Base-by-base conservation (phyloP, 805 yeast genomes). In the Brettanomyces sp. region DNA sequence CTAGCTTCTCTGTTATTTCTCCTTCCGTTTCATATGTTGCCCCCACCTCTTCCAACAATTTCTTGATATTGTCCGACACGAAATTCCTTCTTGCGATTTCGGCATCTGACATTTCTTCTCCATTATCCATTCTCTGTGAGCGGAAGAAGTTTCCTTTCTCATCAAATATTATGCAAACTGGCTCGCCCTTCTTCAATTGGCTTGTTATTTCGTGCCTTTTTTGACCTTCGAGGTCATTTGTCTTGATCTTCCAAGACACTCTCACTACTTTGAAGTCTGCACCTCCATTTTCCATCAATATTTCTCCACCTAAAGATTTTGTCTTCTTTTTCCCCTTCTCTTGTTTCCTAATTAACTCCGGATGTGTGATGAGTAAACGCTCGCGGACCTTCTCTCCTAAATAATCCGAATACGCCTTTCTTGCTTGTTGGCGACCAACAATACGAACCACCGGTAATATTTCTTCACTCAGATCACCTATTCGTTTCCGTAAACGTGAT, bases 241-340 rank as follows among this genome's bases (percentile, higher is more conserved):
- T 58, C n/a, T 73, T 70, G 21, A 79, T 79, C 41, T 73, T 70
- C 84, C 84, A 79, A 9, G 79, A 69, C 3, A 79, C 57, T 39
- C 71, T 70, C 33, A 79, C 60, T 32, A 69, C 61, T 51, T 79
- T 79, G 33, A 30, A 41, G 14, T 41, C 43, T n/a, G 68, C 49
- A 32, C 68, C 67, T 9, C 36, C 34, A 4, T 46, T 39, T 11
- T 44, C 50, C 5, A 33, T 37, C 4, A 39, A 42, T 21, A 33
- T 44, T 5, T 43, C 32, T 12, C 45, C 42, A 22, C 34, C 41
- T n/a, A n/a, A n/a, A 5, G 21, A 39, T 9, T 44, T 40, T n/a
- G 22, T 35, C 22, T 35, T 35, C 13, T 45, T 41, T 14, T 47
- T 43, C 5, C 40, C 46, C 9, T 36, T 45, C 24, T 38, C 44